Base-by-base conservation (phyloP, 1,139 yeast genomes). In the Meyerozyma sp. region DNA sequence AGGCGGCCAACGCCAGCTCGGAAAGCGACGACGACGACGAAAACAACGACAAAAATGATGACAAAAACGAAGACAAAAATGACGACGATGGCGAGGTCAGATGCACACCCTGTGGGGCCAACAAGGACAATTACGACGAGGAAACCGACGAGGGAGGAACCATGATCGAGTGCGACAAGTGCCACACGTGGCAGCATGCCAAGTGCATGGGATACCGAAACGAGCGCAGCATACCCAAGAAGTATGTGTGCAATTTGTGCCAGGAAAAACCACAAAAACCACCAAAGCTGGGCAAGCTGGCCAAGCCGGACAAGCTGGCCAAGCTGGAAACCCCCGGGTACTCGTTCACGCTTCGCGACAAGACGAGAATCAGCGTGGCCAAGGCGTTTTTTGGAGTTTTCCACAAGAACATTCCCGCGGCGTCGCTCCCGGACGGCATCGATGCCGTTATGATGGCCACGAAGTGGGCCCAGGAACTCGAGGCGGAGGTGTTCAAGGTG, bases 151-250 rank as follows among this genome's bases (percentile, higher is more conserved):
- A 71, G 18, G 72, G 75, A 20, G 81, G 86, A 6, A 72, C 76
- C 30, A 85, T 87, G 91, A 79, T 85, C 29, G 87, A 84, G 57
- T 89, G 96, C 63, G 95, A 85, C 44, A 57, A 65, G 20, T 89
- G 96, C 59, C 63, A 74, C 43, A 81, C 89, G 10, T 89, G 96
- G 96, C 96, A 89, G 58, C 96, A 89, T 59, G 79, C 82, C 30
- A 68, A 63, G 44, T 89, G 96, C 62, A 77, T 86, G 77, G 77
- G 86, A 39, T 81, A 74, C 40, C 54, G 46, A 36, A 40, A 40
- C 29, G 46, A 53, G 6, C 56, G 53, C 41, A 45, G 50, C 8
- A 65, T 69, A 21, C 73, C 75, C 3, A 57, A 65, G 6, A 42
- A 50, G 18, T 70, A 70, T 48, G 47, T 47, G 39, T 71, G 77